Evolutionary conservation across 371 early-diverging fungal genomes (phyloP), one percentile per base, ranked within the genome.

Genomic region (Apophysomyces sp.): DNA sequence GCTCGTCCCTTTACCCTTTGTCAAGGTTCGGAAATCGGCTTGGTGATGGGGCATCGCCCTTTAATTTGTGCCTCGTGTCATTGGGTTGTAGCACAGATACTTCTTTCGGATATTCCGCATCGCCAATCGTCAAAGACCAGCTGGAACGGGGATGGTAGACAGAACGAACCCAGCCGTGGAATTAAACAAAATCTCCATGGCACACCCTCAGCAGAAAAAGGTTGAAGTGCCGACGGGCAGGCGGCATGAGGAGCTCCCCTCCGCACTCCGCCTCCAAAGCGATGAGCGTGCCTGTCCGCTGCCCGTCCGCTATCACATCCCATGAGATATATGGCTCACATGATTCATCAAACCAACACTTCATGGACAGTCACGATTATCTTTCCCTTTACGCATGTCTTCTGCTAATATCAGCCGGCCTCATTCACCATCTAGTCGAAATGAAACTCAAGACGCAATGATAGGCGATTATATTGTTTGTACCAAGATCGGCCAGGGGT

Each of bases 401-500:
- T n/a, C n/a, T n/a, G n/a, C n/a, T n/a, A n/a, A n/a, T n/a, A n/a
- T n/a, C n/a, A n/a, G n/a, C n/a, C n/a, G n/a, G n/a, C n/a, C n/a
- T n/a, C n/a, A n/a, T n/a, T n/a, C n/a, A n/a, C n/a, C n/a, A n/a
- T n/a, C n/a, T n/a, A n/a, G n/a, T n/a, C n/a, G n/a, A n/a, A 26
- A 44, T 29, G 54, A 52, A 24, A 16, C 58, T 8, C 39, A 32
- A 16, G 64, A 64, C 24, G 37, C 32, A 31, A 37, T 74, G 6
- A 86, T 90, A 30, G 92, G 89, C 29, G 84, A 85, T 56, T 92
- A 89, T 67, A 49, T 77, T 34, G 75, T 93, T 40, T 73, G 80
- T 40, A 69, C 79, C 15, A 90, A 90, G 60, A 94, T 98, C 60
- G 97, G 98, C 44, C 87, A 91, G 40, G 98, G 98, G 28, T 95